Evolutionary conservation across 108 stramenopile species (phyloP).

Genomic region (Chaetoceros tenuissimus): DNA sequence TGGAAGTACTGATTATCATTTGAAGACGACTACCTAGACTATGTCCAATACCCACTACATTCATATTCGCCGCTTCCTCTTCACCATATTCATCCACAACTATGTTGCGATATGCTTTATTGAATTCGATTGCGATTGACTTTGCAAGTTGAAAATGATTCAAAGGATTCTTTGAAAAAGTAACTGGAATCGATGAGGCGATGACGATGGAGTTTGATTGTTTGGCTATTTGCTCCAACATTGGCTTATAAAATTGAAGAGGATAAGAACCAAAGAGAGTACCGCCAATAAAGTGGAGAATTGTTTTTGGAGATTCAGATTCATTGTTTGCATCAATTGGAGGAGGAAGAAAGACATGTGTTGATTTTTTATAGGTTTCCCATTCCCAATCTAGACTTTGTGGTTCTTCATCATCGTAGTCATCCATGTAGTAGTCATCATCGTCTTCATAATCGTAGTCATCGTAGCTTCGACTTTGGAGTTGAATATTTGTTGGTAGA

Average conservation of each 20-base stretch:
- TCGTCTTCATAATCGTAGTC: not conserved
- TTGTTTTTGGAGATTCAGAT: slow-evolving; percentile 26
- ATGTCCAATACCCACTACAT: slow-evolving; percentile 69
- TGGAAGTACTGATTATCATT: slow-evolving; percentile 43
- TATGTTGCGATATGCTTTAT: slow-evolving; percentile 51
- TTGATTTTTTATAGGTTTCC: not conserved
- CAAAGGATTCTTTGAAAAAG: slow-evolving; percentile 51
- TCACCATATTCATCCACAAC: slow-evolving; percentile 72
- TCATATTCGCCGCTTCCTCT: slow-evolving; percentile 28
- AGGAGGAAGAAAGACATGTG: not conserved
- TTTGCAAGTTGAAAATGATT: slow-evolving; percentile 48
- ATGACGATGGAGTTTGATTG: slow-evolving; percentile 55
- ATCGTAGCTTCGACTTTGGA: no score
- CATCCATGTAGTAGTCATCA: not conserved
- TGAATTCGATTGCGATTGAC: slow-evolving; percentile 39
- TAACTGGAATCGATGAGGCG: slow-evolving; percentile 63
- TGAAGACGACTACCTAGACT: slow-evolving; percentile 66
- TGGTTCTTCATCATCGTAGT: not conserved
- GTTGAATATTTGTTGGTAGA: no score
- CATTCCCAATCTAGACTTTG: not conserved
- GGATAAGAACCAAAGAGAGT: slow-evolving; percentile 74
- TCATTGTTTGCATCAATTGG: no score
- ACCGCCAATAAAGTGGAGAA: slow-evolving; percentile 79
- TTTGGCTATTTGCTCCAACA: slow-evolving; percentile 49
- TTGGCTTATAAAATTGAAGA: slow-evolving; percentile 45